phyloP scores from a whole-genome alignment of 2,329 filamentous ascomycete genomes.

The Cercospora sp. region DNA sequence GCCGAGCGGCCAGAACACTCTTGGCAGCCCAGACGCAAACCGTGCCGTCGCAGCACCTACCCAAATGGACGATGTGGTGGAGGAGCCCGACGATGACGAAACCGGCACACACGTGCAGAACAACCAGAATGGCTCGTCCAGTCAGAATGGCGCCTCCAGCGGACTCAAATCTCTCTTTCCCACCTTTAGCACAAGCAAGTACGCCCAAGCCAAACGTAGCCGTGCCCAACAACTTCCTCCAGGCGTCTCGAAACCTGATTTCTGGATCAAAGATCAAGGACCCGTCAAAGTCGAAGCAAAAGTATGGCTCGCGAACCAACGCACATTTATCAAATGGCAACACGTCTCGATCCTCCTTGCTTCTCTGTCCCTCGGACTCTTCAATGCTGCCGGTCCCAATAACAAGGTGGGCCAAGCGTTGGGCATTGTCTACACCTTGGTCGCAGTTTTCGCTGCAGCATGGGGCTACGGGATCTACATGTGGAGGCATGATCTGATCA shows the following conservation, averaged over 20 bases:
- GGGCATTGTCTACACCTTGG: slow-evolving; percentile 77
- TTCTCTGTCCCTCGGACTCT: slow-evolving; percentile 77
- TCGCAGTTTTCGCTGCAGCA: slow-evolving; percentile 77
- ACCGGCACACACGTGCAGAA: slow-evolving; percentile 43
- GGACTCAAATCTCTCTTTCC: slow-evolving; percentile 73
- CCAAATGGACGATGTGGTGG: slow-evolving; percentile 42
- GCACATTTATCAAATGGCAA: slow-evolving; percentile 98
- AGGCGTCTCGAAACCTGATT: slow-evolving; percentile 79
- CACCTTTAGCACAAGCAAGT: slow-evolving; percentile 78
- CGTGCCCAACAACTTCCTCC: slow-evolving; percentile 66
- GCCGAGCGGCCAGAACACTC: slow-evolving; percentile 11
- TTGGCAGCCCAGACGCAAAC: slow-evolving; percentile 24
- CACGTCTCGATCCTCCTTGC: slow-evolving; percentile 89
- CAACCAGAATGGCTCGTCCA: slow-evolving; percentile 1
- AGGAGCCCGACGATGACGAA: slow-evolving; percentile 53
- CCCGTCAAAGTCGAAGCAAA: slow-evolving; percentile 93
- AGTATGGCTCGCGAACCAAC: slow-evolving; percentile 97
- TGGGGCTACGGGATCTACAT: slow-evolving; percentile 90
- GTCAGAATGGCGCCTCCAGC: slow-evolving; percentile 42
- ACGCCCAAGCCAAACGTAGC: slow-evolving; percentile 57
- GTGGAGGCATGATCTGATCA: slow-evolving; percentile 73
- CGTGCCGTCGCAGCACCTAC: slow-evolving; percentile 26
- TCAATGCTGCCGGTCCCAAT: slow-evolving; percentile 76
- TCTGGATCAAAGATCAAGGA: slow-evolving; percentile 93
- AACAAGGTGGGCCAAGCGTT: slow-evolving; percentile 75